Evolutionary conservation across 352 stramenopile genomes (phyloP), one percentile per base, ranked within the genome.

Genomic region (Phytophthora ramorum): DNA sequence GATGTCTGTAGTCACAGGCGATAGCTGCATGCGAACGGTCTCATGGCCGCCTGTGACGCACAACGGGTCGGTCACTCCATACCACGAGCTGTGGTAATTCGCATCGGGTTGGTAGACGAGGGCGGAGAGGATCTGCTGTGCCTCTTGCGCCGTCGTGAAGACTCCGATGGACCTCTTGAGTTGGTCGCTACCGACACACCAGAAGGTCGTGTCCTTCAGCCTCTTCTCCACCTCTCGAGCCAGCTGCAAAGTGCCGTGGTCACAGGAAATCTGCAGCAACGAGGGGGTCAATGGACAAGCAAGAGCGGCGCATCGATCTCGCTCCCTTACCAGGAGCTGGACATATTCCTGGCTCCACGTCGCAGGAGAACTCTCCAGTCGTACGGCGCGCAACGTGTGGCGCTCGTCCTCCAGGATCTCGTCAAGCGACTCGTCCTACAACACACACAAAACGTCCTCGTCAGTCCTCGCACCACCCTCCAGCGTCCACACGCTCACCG

Each of bases 81-180:
- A 48, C 65, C 66, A 74, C 2, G 50, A 52, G 49, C 48, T 49
- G 14, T 70, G 61, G 17, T 71, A 75, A 24, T 71, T 63, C 4
- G 40, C 9, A 35, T 63, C 45, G 35, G 61, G 66, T 24, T 56
- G 35, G 26, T 81, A 79, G 17, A 69, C 30, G 26, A 81, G 63
- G 7, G 66, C 69, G 19, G 63, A 54, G 2, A 79, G 62, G 12
- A 78, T 67, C 16, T 48, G 55, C 44, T 73, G 66, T 22, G 66
- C 70, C 35, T 79, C 73, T 8, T 47, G 22, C 9, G 57, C 47
- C 4, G 73, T 79, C 30, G 73, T 75, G 16, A 65, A 34, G 14
- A 45, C 62, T 14, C 46, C 40, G 45, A 79, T 58, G 32, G 40
- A 63, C 17, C 59, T 41, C 3, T 45, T 30, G 6, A 26, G 26